Conservation (phyloP, 768 basidiomycete genomes). For the Mycena pura region DNA sequence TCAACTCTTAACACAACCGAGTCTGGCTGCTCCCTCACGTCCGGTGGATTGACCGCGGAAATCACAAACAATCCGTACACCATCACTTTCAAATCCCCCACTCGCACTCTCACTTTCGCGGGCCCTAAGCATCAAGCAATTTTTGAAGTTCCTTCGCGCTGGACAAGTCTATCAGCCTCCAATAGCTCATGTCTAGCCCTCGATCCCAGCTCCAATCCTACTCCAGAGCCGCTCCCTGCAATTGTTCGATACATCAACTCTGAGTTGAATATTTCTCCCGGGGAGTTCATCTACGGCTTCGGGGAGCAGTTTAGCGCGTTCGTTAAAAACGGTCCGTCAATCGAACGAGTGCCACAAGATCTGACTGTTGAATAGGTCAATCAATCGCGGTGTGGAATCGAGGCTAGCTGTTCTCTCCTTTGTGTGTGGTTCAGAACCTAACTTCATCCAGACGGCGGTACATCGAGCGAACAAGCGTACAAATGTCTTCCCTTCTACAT, state of each 20-base stretch:
- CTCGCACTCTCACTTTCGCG: constrained; percentile 52
- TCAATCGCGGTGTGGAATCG: constrained; percentile 72
- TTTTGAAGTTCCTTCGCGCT: constrained; percentile 61
- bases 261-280: constrained; percentile 70
- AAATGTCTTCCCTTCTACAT: constrained; percentile 75
- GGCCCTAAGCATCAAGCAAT: constrained; percentile 63
- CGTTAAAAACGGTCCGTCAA: constrained; percentile 72
- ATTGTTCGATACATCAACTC: constrained; percentile 57
- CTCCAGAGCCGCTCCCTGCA: constrained; percentile 48
- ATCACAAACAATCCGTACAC: constrained; percentile 68
- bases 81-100: constrained; percentile 63
- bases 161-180: constrained; percentile 57
- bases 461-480: constrained; percentile 71
- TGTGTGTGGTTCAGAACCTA: not conserved
- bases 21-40: constrained; percentile 42
- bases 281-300: constrained; percentile 75
- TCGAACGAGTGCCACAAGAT: constrained; percentile 17
- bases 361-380: constrained; percentile 47
- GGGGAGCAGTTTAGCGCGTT: constrained; percentile 81
- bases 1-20: constrained; percentile 44
- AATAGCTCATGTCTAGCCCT: constrained; percentile 63
- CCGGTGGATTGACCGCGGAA: constrained; percentile 58
- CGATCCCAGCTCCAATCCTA: constrained; percentile 65
- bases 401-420: constrained; percentile 22
- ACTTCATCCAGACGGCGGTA: constrained; percentile 62